Base-by-base conservation (phyloP, 2,329 filamentous ascomycete species). In the Neodidymelliopsis sp. region DNA sequence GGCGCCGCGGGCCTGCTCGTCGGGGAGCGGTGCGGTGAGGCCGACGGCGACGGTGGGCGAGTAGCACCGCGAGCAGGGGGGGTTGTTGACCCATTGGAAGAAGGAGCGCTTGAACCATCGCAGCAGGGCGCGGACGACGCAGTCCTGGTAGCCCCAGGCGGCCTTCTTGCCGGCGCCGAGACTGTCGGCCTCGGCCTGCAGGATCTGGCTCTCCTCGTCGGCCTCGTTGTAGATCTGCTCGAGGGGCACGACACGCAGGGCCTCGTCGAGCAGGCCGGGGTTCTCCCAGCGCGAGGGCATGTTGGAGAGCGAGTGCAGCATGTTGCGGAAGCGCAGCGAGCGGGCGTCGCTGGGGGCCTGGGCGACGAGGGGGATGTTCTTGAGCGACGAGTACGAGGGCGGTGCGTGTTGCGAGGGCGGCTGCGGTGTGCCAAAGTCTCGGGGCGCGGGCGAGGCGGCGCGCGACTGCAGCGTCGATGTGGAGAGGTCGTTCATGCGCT, bases 71-170 rank as follows among this genome's bases (percentile, higher is more conserved):
- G 88, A 83, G 74, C 94, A 97, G 13, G 88, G 82, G 0, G 94
- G 94, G 74, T 97, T 97, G 77, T 97, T 96, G 65, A 97, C 91
- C 87, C 92, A 99, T 52, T 88, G 86, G 76, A 97, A 97, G 77
- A 97, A 97, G 6, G 89, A 88, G 57, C 88, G 84, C 77, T 94
- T 96, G 78, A 97, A 99, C 94, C 94, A 97, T 74, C 89, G 91
- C 66, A 97, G 79, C 57, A 97, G 79, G 53, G 93, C 90, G 59
- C 90, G 84, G 67, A 97, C 88, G 45, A 97, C 91, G 72, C 93
- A 99, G 75, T 99, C 94, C 74, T 97, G 93, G 70, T 97, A 97
- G 48, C 92, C 93, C 93, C 93, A 97, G 77, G 91, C 88, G 2
- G 92, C 84, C 71, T 89, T 88, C 59, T 85, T 82, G 45, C 87